phyloP scores from a whole-genome alignment of 352 stramenopile genomes.

The Phytophthora pistaciae region DNA sequence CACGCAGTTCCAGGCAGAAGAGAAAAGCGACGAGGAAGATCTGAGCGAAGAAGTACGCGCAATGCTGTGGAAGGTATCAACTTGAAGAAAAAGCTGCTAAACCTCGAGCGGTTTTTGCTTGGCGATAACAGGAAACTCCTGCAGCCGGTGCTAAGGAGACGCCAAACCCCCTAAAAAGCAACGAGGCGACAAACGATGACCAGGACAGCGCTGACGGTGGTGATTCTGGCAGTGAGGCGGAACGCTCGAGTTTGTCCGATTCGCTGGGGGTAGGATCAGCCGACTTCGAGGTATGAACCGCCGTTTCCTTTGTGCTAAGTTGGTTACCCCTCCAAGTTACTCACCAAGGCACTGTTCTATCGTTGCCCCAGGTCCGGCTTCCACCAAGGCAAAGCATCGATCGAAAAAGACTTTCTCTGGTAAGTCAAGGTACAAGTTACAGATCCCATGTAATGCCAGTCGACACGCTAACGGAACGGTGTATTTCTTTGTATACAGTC shows the following conservation, averaged over 20 bases:
- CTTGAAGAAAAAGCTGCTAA: background rate
- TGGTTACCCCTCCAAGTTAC: background rate
- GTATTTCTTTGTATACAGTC: constrained; percentile 41
- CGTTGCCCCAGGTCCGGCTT: constrained; percentile 50
- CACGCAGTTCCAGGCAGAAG: constrained; percentile 37
- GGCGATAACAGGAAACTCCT: constrained; percentile 12
- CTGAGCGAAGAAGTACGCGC: constrained; percentile 22
- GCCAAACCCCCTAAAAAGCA: background rate
- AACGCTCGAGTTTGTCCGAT: constrained; percentile 62
- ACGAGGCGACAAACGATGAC: constrained; percentile 3
- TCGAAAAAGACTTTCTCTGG: constrained; percentile 53
- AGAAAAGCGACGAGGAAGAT: constrained; percentile 37
- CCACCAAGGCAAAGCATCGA: constrained; percentile 54
- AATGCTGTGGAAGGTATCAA: background rate
- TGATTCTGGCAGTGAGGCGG: constrained; percentile 23
- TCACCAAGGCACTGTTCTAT: background rate
- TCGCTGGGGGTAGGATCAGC: constrained; percentile 79
- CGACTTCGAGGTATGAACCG: constrained; percentile 74
- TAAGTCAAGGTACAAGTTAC: background rate
- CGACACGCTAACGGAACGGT: background rate
- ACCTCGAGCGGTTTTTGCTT: background rate
- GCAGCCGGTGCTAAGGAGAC: constrained; percentile 15
- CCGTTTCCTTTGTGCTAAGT: background rate
- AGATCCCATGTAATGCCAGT: no score
- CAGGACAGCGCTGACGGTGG: background rate